phyloP scores from a whole-genome alignment of 2,329 filamentous ascomycete species.

The Cladosporium sphaerospermum region DNA sequence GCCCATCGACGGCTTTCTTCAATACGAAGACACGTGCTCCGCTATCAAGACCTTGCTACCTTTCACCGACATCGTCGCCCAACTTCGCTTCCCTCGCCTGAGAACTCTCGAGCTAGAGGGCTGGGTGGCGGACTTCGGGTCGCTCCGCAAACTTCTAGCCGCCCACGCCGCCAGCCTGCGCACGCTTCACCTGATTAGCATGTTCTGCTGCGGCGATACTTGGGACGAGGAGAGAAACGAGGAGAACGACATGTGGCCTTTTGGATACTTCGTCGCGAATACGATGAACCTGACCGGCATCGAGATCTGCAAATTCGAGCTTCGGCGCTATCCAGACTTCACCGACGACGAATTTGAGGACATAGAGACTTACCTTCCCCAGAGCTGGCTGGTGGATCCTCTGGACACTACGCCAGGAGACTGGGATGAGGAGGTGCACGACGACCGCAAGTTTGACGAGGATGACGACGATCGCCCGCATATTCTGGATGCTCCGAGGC shows the following conservation, averaged over 20 bases:
- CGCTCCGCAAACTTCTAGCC: not conserved
- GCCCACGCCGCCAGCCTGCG: constrained; percentile 4
- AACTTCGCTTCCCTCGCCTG: not conserved
- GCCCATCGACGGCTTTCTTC: constrained; percentile 8
- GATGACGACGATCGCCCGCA: not conserved
- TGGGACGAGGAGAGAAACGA: not conserved
- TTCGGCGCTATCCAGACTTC: not conserved
- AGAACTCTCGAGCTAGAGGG: constrained; percentile 3
- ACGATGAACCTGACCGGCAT: constrained; percentile 2
- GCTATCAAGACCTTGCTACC: not conserved
- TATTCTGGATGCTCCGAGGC: not conserved
- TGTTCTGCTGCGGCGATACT: constrained; percentile 3
- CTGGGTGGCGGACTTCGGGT: constrained; percentile 6
- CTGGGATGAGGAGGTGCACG: constrained; percentile 1
- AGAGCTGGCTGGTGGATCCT: constrained; percentile 8
- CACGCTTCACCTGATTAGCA: constrained; percentile 7
- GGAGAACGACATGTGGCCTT: not conserved
- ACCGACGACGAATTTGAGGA: not conserved
- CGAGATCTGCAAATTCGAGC: constrained; percentile 8
- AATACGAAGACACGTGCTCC: not conserved
- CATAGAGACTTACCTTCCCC: not conserved
- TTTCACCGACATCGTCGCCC: constrained; percentile 3
- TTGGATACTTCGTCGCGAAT: not conserved
- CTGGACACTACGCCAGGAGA: constrained; percentile 1
- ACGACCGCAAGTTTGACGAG: constrained; percentile 1